Evolutionary conservation across 208 protist species (phyloP).

Genomic region (Leishmania turanica): DNA sequence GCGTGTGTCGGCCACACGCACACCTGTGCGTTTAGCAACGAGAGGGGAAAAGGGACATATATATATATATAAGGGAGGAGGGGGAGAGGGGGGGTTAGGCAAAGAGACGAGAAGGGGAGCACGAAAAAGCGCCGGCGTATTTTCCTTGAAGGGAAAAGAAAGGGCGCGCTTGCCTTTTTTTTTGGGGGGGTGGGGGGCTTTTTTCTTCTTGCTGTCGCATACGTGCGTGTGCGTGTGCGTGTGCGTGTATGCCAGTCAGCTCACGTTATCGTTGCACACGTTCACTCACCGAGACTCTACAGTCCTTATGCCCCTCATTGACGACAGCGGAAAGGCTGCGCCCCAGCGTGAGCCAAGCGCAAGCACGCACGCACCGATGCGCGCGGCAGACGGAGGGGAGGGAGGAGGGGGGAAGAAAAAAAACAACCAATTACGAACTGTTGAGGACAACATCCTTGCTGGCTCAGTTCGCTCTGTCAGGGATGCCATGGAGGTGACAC

Average conservation of each 20-base stretch:
- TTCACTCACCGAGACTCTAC: neutral
- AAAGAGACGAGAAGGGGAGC: neutral
- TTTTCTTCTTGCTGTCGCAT: too few species aligned
- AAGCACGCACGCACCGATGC: neutral
- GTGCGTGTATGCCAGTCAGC: neutral
- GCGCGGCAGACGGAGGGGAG: neutral
- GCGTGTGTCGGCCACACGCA: neutral
- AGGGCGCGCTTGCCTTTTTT: neutral
- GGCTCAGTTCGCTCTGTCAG: neutral
- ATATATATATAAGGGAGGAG: too few species aligned
- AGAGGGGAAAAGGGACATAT: too few species aligned
- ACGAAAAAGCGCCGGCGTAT: neutral
- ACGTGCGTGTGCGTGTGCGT: neutral
- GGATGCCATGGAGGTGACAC: neutral
- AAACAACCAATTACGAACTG: too few species aligned
- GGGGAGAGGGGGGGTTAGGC: too few species aligned
- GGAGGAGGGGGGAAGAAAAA: neutral
- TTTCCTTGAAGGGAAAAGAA: neutral
- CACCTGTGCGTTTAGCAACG: too few species aligned
- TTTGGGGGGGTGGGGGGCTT: too few species aligned
- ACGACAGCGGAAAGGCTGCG: neutral
- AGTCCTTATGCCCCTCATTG: neutral
- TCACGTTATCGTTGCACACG: neutral
- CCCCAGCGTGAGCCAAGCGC: neutral
- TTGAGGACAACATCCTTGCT: neutral